A percentile compares a stretch with the other conserved stretches of the same genome.
Conservation (phyloP, 1,139 yeast genomes). For the Kurtzmaniella natalensis region DNA sequence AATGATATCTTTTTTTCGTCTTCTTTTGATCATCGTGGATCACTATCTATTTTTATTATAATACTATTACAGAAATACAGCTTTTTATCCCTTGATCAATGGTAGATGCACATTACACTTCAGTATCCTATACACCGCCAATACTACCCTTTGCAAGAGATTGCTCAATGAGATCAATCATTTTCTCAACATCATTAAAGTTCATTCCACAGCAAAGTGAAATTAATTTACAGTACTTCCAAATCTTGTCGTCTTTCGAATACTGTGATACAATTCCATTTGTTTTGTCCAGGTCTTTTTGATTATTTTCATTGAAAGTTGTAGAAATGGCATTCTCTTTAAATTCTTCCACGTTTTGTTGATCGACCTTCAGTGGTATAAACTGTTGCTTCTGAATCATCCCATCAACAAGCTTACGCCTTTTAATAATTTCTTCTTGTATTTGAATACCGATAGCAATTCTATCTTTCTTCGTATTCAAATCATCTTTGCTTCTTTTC, state of each 20-base stretch:
- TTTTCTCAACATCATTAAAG: constrained; percentile 35
- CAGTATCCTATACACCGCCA: too few relatives aligned
- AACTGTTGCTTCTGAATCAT: constrained; percentile 20
- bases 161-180: constrained; percentile 43
- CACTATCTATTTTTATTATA: too few relatives aligned
- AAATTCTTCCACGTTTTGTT: constrained; percentile 8
- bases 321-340: constrained; percentile 6
- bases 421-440: constrained; percentile 20
- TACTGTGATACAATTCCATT: constrained; percentile 21
- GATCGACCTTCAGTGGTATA: constrained; percentile 17
- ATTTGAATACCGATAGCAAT: constrained; percentile 19
- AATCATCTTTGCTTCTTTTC: background rate
- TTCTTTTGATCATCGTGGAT: too few relatives aligned
- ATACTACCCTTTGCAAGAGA: constrained; percentile 20
- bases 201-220: constrained; percentile 45
- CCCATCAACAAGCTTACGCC: constrained; percentile 15
- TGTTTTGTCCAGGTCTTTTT: constrained; percentile 1
- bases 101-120: too few relatives aligned
- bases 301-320: too few relatives aligned
- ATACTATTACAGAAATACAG: too few relatives aligned
- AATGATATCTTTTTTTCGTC: too few relatives aligned
- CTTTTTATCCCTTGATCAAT: too few relatives aligned
- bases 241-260: constrained; percentile 32
- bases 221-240: constrained; percentile 40
- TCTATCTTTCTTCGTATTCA: constrained; percentile 8